These are phyloP conservation scores for Fabrea salina DNA, from an alignment of 169 alveolate species.

Conservation along the genomic window DNA sequence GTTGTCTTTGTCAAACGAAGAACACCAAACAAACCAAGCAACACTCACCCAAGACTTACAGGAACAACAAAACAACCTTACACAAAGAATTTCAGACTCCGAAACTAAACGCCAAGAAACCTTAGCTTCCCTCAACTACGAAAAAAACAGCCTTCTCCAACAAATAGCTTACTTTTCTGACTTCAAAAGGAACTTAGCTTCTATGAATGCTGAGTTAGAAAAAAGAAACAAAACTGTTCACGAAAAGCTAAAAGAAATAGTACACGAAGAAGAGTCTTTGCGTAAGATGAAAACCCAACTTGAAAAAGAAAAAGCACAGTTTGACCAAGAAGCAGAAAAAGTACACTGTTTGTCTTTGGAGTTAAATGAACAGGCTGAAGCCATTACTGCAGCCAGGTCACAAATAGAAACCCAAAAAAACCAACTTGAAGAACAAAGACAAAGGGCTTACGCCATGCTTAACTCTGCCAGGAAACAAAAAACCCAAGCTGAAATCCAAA, in stretches of 20 bases:
- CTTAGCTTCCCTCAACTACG: not conserved
- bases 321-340: conserved; percentile 26
- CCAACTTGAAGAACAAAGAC: not conserved
- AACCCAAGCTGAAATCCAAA: not conserved
- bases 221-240: not conserved
- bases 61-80: not conserved
- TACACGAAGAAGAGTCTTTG: not conserved
- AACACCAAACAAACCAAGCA: not conserved
- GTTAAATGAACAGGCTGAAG: not conserved
- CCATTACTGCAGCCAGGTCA: not conserved
- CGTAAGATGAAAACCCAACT: not conserved
- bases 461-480: not conserved
- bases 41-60: not conserved
- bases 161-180: not conserved
- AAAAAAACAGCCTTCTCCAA: not conserved
- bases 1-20: not conserved
- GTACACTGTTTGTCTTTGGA: conserved; percentile 3
- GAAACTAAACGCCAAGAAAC: conserved; percentile 14
- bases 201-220: not conserved
- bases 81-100: not conserved
- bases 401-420: not conserved
- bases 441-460: not conserved
- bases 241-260: not conserved
- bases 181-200: not conserved
- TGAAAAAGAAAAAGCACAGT: not conserved